Evolutionary conservation across 164 flowering plant genomes (phyloP).

Genomic region (Litsea cubeba): DNA sequence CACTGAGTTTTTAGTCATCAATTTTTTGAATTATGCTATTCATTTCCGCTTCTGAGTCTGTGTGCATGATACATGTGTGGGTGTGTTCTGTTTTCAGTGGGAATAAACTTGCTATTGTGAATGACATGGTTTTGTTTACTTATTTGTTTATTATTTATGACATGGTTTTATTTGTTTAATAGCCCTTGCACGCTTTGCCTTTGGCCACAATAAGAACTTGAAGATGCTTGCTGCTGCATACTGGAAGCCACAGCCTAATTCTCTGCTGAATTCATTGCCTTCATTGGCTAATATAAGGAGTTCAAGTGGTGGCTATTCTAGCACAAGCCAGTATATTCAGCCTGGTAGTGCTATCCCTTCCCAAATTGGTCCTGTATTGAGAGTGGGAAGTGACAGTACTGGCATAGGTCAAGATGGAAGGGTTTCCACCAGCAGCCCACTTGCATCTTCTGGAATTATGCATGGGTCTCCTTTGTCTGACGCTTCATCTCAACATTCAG

Average conservation of each 20-base stretch:
- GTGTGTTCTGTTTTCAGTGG: not conserved
- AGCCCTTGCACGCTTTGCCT: constrained; percentile 95
- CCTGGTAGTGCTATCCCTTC: constrained; percentile 58
- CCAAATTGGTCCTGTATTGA: constrained; percentile 59
- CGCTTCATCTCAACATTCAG: constrained; percentile 89
- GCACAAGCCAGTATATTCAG: constrained; percentile 37
- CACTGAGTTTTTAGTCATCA: not conserved
- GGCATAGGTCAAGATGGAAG: constrained; percentile 56
- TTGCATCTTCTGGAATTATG: constrained; percentile 67
- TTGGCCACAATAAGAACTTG: constrained; percentile 81
- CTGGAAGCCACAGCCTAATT: constrained; percentile 72
- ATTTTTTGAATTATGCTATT: not conserved
- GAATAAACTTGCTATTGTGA: not conserved
- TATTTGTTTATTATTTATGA: not conserved
- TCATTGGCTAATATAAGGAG: constrained; percentile 57
- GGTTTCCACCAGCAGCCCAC: constrained; percentile 84
- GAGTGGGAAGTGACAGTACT: constrained; percentile 60
- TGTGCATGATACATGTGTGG: not conserved
- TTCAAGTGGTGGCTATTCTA: constrained; percentile 43
- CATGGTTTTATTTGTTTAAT: constrained; percentile 19
- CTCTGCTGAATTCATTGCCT: constrained; percentile 64
- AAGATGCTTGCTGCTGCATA: constrained; percentile 82
- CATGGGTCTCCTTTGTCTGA: constrained; percentile 98
- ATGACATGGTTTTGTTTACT: not conserved
- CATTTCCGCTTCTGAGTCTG: not conserved